Conservation (phyloP, 1,284 basidiomycete genomes). For the Phaffia rhodozyma region DNA sequence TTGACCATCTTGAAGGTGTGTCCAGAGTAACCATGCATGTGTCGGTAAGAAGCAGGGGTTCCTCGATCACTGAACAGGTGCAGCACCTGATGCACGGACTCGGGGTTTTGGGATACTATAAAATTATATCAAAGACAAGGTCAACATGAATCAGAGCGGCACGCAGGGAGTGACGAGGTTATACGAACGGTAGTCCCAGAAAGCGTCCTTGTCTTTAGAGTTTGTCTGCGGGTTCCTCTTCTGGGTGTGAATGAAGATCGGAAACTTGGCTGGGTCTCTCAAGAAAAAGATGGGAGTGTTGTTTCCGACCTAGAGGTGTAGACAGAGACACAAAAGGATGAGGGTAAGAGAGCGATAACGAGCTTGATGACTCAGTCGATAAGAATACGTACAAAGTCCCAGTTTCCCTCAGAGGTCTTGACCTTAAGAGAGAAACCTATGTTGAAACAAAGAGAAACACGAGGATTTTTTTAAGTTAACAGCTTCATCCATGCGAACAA, state of each 20-base stretch:
- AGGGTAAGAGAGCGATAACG: not conserved
- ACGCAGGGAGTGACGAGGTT: not conserved
- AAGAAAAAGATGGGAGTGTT: constrained; percentile 87
- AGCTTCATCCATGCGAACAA: not conserved
- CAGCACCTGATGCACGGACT: constrained; percentile 81
- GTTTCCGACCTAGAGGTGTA: constrained; percentile 44
- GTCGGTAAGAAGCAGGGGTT: constrained; percentile 61
- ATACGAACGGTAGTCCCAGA: constrained; percentile 57
- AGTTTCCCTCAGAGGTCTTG: constrained; percentile 75
- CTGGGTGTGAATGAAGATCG: constrained; percentile 87
- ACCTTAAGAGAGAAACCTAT: constrained; percentile 85
- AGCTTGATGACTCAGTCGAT: not conserved
- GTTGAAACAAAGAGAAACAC: not conserved
- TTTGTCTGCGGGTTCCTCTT: constrained; percentile 85
- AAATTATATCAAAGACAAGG: no score
- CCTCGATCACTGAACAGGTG: constrained; percentile 81
- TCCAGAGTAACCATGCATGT: constrained; percentile 74
- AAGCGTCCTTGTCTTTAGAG: constrained; percentile 58
- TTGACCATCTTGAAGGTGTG: constrained; percentile 88
- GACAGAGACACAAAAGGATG: no score
- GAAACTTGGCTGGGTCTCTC: constrained; percentile 56
- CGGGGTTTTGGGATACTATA: constrained; percentile 65
- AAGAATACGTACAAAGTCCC: constrained; percentile 56
- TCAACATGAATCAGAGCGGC: not conserved
- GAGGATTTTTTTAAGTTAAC: not conserved